phyloP scores from a whole-genome alignment of 768 basidiomycete genomes.

The Mycena filopes region DNA sequence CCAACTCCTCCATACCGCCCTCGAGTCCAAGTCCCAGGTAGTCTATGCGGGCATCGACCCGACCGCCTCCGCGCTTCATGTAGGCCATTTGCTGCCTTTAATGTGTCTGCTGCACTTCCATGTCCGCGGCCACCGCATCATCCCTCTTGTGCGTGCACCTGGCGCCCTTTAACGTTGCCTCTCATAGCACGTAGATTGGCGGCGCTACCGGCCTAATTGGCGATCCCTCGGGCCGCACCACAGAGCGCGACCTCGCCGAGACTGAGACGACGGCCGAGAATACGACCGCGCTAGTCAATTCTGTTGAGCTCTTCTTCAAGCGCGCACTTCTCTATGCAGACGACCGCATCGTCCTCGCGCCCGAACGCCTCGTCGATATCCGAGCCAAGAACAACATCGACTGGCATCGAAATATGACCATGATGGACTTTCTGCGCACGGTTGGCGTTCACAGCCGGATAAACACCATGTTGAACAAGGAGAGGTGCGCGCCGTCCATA shows the following conservation, averaged over 20 bases:
- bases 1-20: conserved; percentile 50
- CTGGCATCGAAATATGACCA: conserved; percentile 79
- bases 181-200: conserved; percentile 74
- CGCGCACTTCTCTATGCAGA: conserved; percentile 71
- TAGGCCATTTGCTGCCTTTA: conserved; percentile 92
- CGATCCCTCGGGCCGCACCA: conserved; percentile 91
- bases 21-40: conserved; percentile 55
- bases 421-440: conserved; percentile 86
- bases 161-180: neutral
- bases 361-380: conserved; percentile 34
- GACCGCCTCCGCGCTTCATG: conserved; percentile 88
- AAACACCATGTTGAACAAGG: conserved; percentile 89
- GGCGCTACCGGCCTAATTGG: conserved; percentile 97
- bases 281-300: conserved; percentile 66
- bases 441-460: conserved; percentile 86
- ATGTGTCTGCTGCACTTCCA: conserved; percentile 91
- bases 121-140: conserved; percentile 80
- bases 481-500: conserved; percentile 67
- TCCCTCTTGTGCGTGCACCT: conserved; percentile 78
- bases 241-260: conserved; percentile 80
- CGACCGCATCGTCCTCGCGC: conserved; percentile 42
- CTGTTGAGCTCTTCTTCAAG: conserved; percentile 78
- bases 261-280: conserved; percentile 71
- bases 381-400: conserved; percentile 63
- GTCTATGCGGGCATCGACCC: conserved; percentile 95